Conservation (phyloP, 2,329 filamentous ascomycete genomes). For the Mariannaea sp. region DNA sequence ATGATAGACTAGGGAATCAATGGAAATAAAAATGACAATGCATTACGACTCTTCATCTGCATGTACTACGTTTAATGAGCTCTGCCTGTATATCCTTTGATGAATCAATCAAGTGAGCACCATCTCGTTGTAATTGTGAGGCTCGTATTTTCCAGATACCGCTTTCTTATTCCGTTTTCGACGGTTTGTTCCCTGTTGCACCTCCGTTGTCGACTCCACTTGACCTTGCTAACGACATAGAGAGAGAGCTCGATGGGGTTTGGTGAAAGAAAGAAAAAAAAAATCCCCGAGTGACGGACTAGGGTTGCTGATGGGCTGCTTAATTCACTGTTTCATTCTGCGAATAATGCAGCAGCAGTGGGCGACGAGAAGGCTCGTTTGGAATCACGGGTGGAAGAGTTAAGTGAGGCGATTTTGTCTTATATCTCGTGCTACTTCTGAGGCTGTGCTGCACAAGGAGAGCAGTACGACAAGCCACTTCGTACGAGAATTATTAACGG, state of each 20-base stretch:
- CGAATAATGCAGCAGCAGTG: too few relatives aligned
- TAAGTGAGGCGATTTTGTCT: neutral
- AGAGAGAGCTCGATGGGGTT: neutral
- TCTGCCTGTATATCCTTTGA: too few relatives aligned
- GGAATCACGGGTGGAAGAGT: neutral
- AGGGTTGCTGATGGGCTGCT: too few relatives aligned
- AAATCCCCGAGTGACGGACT: neutral
- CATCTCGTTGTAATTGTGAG: too few relatives aligned
- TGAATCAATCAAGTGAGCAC: too few relatives aligned
- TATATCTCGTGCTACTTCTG: neutral
- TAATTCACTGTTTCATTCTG: too few relatives aligned
- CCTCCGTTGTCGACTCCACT: neutral
- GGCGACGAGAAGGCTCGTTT: neutral
- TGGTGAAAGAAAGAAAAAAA: neutral
- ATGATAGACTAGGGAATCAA: too few relatives aligned
- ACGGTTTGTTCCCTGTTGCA: neutral
- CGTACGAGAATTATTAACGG: slow-evolving; percentile 14
- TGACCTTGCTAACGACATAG: neutral
- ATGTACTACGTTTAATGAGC: too few relatives aligned
- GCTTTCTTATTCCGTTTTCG: too few relatives aligned
- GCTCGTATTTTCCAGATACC: too few relatives aligned
- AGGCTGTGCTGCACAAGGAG: neutral
- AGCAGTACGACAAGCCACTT: neutral
- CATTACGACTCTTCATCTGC: too few relatives aligned
- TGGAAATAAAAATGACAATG: too few relatives aligned